phyloP scores from a whole-genome alignment of 1,139 yeast species.

The Protomyces gravidus region DNA sequence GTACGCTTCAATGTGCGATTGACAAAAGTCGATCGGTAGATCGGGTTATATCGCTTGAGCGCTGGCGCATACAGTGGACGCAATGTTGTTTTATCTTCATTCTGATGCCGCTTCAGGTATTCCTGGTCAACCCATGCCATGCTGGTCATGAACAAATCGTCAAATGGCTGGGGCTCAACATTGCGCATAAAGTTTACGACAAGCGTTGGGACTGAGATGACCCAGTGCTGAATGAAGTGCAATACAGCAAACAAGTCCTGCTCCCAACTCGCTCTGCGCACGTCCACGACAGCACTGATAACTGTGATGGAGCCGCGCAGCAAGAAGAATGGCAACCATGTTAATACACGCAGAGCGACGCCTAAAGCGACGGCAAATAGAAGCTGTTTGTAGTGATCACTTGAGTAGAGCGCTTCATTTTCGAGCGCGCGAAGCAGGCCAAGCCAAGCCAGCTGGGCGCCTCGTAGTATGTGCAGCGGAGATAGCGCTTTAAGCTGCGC shows the following conservation, averaged over 20 bases:
- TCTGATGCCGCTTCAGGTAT: constrained; percentile 14
- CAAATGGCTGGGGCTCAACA: constrained; percentile 5
- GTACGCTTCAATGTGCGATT: constrained; percentile 38
- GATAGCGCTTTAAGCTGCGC: constrained; percentile 8
- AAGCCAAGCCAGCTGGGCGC: constrained; percentile 51
- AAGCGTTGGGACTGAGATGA: background rate
- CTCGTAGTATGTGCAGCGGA: constrained; percentile 44
- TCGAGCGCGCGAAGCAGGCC: constrained; percentile 51
- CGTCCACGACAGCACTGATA: background rate
- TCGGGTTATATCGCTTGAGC: background rate
- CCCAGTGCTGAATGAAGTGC: constrained; percentile 9
- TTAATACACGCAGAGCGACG: background rate
- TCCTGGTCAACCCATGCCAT: background rate
- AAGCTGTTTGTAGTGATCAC: background rate
- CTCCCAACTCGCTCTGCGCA: background rate
- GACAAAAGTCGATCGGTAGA: constrained; percentile 30
- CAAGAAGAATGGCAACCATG: background rate
- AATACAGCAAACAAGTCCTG: background rate
- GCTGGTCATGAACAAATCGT: constrained; percentile 2
- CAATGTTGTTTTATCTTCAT: background rate
- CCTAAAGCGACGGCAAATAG: background rate
- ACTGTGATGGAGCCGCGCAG: background rate
- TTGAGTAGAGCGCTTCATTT: constrained; percentile 45
- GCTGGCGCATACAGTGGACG: background rate
- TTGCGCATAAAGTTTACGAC: constrained; percentile 3